phyloP scores from a whole-genome alignment of 208 protist species.

The Trypanosoma congolense region DNA sequence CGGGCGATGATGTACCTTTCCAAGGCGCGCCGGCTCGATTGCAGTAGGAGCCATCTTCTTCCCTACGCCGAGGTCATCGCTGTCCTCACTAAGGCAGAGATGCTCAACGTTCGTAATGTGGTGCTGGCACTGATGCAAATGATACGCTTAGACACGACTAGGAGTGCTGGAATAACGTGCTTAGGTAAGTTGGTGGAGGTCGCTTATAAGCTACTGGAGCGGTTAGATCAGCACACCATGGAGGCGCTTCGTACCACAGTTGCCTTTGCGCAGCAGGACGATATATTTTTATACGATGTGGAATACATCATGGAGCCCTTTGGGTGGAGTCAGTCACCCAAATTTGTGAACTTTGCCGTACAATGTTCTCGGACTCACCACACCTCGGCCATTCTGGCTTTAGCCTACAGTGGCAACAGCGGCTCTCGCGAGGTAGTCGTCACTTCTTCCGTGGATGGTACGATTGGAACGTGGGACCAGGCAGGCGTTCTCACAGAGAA shows the following conservation, averaged over 20 bases:
- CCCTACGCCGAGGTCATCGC: constrained; percentile 81
- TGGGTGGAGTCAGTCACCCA: constrained; percentile 54
- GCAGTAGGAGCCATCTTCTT: constrained; percentile 61
- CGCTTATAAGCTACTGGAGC: constrained; percentile 50
- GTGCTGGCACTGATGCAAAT: constrained; percentile 55
- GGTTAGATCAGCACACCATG: constrained; percentile 46
- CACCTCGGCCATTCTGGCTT: constrained; percentile 56
- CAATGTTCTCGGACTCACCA: constrained; percentile 51
- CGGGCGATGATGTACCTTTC: constrained; percentile 68
- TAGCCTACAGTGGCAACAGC: constrained; percentile 50
- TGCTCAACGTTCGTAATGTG: constrained; percentile 64
- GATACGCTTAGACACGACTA: constrained; percentile 64
- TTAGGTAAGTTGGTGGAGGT: constrained; percentile 84
- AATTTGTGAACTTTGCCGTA: constrained; percentile 58
- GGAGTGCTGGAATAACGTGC: constrained; percentile 79
- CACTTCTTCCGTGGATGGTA: constrained; percentile 77
- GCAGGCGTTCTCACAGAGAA: constrained; percentile 62
- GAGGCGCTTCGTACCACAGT: constrained; percentile 44
- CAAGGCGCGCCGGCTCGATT: constrained; percentile 60
- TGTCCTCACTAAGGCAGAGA: constrained; percentile 50
- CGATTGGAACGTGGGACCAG: constrained; percentile 80
- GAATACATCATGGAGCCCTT: constrained; percentile 86
- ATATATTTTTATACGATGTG: constrained; percentile 82
- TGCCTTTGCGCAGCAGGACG: constrained; percentile 59
- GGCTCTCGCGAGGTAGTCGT: constrained; percentile 69